Evolutionary conservation across 371 early-diverging fungal genomes (phyloP).

Genomic region (Mortierella sp.): DNA sequence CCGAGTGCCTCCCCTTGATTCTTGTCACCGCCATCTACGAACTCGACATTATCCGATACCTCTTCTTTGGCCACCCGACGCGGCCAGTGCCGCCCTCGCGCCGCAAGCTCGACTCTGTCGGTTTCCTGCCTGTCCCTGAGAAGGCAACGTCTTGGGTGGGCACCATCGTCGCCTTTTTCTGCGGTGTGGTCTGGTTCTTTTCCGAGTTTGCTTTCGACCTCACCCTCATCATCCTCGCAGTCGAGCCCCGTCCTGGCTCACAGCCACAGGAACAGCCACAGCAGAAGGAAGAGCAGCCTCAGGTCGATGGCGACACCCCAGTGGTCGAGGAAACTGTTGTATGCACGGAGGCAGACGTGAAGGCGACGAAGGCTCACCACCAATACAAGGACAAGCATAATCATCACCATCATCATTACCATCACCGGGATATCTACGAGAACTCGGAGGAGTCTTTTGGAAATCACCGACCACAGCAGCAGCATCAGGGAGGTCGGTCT

Average conservation of each 20-base stretch:
- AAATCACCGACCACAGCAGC: neutral
- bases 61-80: constrained; percentile 16
- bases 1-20: constrained; percentile 32
- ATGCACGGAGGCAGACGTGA: neutral
- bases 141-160: constrained; percentile 24
- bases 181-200: constrained; percentile 32
- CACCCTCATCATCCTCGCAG: constrained; percentile 9
- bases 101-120: constrained; percentile 14
- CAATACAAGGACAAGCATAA: too few species aligned
- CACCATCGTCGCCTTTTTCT: constrained; percentile 15
- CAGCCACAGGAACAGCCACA: neutral
- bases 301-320: neutral
- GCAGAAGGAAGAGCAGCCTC: neutral
- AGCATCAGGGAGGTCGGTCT: neutral
- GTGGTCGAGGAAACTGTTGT: neutral
- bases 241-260: neutral
- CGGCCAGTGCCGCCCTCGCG: constrained; percentile 24
- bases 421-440: neutral
- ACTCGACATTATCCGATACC: constrained; percentile 20
- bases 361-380: neutral
- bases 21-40: constrained; percentile 29
- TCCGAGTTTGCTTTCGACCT: constrained; percentile 37
- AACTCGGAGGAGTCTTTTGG: neutral
- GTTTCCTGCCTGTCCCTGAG: constrained; percentile 24
- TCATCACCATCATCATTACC: neutral